Percentiles rank a stretch among this genome's conserved stretches.
These are phyloP conservation scores for Paraphysoderma sedebokerense DNA, from an alignment of 371 early-diverging fungal genomes.

Conservation along the genomic window DNA sequence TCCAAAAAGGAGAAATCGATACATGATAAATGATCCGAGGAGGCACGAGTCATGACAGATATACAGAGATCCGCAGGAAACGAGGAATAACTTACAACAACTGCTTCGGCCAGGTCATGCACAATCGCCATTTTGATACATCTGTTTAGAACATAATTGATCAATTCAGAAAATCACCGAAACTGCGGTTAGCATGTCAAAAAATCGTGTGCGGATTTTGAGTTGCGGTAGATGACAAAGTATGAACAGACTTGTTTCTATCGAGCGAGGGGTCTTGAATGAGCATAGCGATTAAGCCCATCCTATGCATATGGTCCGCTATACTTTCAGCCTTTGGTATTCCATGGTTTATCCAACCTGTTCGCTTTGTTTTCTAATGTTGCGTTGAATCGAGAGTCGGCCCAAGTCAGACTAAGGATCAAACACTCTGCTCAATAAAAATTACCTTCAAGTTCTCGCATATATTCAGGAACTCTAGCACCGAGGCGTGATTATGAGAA, in stretches of 20 bases:
- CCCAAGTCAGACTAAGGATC: too few species aligned
- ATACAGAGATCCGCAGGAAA: too few species aligned
- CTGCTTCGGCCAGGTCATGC: constrained; percentile 78
- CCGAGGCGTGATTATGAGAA: not conserved
- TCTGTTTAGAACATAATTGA: too few species aligned
- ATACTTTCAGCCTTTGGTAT: constrained; percentile 60
- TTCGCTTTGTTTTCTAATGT: constrained; percentile 55
- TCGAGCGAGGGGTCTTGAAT: constrained; percentile 46
- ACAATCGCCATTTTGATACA: constrained; percentile 80
- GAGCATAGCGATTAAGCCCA: constrained; percentile 67
- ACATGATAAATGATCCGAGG: too few species aligned
- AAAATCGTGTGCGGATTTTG: not conserved
- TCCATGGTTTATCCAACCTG: constrained; percentile 69
- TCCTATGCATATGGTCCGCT: constrained; percentile 86
- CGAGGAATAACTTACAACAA: constrained; percentile 31
- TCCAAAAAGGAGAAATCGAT: not conserved
- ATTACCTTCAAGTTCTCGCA: constrained; percentile 46
- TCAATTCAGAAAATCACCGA: not conserved
- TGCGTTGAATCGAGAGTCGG: not conserved
- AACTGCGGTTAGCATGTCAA: not conserved
- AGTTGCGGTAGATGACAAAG: not conserved
- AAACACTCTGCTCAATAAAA: not conserved
- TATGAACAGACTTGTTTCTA: constrained; percentile 3
- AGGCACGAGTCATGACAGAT: too few species aligned
- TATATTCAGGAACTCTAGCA: constrained; percentile 31